phyloP scores from a whole-genome alignment of 495 filamentous ascomycete species.

The Penicillium samsonianum region DNA sequence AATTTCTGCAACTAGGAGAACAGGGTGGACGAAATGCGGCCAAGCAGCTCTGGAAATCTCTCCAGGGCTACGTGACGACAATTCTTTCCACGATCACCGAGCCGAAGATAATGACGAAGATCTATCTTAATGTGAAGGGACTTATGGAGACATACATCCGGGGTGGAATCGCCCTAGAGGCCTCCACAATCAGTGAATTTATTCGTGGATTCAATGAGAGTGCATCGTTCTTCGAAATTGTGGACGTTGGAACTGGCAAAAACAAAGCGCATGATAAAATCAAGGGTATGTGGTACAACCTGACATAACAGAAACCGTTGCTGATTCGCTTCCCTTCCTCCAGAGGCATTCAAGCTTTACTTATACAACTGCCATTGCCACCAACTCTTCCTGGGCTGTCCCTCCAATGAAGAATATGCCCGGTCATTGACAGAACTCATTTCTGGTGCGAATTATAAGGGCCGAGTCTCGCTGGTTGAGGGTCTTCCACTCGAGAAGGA shows the following conservation, averaged over 20 bases:
- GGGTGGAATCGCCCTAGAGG: conserved; percentile 56
- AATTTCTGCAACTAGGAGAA: conserved; percentile 61
- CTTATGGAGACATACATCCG: conserved; percentile 60
- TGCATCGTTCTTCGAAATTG: conserved; percentile 68
- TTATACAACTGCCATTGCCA: conserved; percentile 74
- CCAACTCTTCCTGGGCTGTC: conserved; percentile 78
- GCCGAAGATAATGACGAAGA: conserved; percentile 64
- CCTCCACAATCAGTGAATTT: conserved; percentile 63
- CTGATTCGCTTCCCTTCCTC: conserved; percentile 12
- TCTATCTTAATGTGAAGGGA: conserved; percentile 69
- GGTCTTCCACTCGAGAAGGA: conserved; percentile 70
- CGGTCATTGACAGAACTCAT: conserved; percentile 64
- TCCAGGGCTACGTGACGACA: conserved; percentile 50
- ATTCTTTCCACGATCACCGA: conserved; percentile 48
- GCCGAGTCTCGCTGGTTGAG: conserved; percentile 72
- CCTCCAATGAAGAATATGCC: conserved; percentile 72
- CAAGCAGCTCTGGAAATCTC: conserved; percentile 55
- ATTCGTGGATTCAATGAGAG: conserved; percentile 74
- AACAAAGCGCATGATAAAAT: conserved; percentile 74
- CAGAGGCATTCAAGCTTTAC: conserved; percentile 71
- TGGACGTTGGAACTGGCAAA: conserved; percentile 71
- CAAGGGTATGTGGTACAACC: conserved; percentile 54
- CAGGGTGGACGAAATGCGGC: conserved; percentile 74
- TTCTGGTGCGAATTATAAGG: conserved; percentile 51
- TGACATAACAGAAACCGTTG: conserved; percentile 12